Conservation (phyloP, 345 rosid species). For the Eucalyptus marginata region DNA sequence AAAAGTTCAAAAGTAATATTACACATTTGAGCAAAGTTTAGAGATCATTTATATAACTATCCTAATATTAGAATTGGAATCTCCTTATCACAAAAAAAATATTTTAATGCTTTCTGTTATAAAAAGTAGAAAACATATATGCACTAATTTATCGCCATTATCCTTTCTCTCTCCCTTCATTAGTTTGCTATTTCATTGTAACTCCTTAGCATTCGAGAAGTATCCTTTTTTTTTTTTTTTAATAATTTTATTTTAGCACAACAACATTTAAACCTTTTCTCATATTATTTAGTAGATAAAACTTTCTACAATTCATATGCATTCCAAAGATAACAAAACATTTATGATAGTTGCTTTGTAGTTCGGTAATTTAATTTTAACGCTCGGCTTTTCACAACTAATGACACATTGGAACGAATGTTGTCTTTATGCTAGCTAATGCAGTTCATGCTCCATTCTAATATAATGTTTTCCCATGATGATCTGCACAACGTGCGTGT, state of each 20-base stretch:
- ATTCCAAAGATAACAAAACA: neutral
- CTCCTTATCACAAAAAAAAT: neutral
- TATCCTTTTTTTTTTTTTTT: too few relatives aligned
- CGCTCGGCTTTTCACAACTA: neutral
- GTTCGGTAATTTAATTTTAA: neutral
- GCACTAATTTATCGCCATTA: neutral
- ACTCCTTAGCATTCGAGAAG: neutral
- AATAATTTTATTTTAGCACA: neutral
- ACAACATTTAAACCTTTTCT: neutral
- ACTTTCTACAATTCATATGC: neutral
- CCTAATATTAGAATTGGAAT: too few relatives aligned
- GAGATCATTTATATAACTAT: too few relatives aligned
- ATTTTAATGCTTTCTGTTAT: neutral
- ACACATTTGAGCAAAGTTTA: neutral
- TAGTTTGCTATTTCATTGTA: neutral
- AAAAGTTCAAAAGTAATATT: too few relatives aligned
- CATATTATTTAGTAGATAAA: neutral
- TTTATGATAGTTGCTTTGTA: neutral
- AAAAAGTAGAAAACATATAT: neutral
- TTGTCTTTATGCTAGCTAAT: neutral
- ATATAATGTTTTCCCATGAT: accelerated
- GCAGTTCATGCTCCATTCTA: neutral
- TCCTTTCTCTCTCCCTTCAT: neutral
- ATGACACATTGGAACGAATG: neutral
- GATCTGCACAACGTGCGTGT: neutral